A percentile compares a stretch with the other conserved stretches of the same genome.
Evolutionary conservation across 176 grass and related monocot genomes (phyloP).

Genomic region (Luzula sylvatica): DNA sequence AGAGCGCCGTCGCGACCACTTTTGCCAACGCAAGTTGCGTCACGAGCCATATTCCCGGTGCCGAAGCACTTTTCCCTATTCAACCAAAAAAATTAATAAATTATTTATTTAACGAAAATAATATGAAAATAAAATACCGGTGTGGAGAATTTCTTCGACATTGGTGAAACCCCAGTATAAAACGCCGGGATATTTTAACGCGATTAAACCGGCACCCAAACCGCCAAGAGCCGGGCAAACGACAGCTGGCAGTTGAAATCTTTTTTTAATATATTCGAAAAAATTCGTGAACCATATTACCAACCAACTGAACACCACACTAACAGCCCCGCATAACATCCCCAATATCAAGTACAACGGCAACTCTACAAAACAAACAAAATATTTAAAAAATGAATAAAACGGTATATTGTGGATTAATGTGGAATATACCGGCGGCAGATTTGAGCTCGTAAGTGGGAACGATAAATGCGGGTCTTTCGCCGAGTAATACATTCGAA

Average conservation of each 20-base stretch:
- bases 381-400: background rate
- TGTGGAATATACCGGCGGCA: slow-evolving; percentile 87
- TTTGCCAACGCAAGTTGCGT: slow-evolving; percentile 83
- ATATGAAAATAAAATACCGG: too few relatives aligned
- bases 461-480: slow-evolving; percentile 93
- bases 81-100: too few relatives aligned
- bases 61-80: slow-evolving; percentile 79
- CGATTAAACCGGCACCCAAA: slow-evolving; percentile 88
- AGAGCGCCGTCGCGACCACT: slow-evolving; percentile 95
- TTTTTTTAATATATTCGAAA: slow-evolving; percentile 79
- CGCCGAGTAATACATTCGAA: slow-evolving; percentile 83
- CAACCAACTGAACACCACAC: slow-evolving; percentile 73
- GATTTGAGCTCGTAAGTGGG: slow-evolving; percentile 99
- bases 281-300: slow-evolving; percentile 89
- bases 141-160: slow-evolving; percentile 94
- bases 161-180: slow-evolving; percentile 99
- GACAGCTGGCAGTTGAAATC: slow-evolving; percentile 79
- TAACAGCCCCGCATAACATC: slow-evolving; percentile 90
- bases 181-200: slow-evolving; percentile 90
- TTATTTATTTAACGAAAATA: too few relatives aligned
- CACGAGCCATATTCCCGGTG: slow-evolving; percentile 92
- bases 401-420: background rate
- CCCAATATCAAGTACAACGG: slow-evolving; percentile 94
- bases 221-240: slow-evolving; percentile 91
- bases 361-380: slow-evolving; percentile 47